Base-by-base conservation (phyloP, 257 asterid genomes). In the Gardenia jasminoides region DNA sequence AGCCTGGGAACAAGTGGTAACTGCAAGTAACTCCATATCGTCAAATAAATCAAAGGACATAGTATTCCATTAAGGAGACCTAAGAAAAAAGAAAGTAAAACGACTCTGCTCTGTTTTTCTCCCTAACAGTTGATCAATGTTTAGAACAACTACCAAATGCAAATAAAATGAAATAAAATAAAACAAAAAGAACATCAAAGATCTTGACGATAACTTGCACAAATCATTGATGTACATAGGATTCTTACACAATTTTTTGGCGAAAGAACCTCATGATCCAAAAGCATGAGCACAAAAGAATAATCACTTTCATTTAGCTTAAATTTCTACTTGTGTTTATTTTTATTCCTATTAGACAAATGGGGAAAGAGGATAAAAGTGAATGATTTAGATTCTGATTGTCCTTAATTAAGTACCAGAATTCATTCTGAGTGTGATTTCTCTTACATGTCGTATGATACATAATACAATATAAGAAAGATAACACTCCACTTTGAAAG, bases 1-100 rank as follows among this genome's bases (percentile, higher is more conserved):
- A 75, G 98, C 97, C 81, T 88, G 90, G 24, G 94, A 83, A 76
- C 94, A 91, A 76, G 90, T 84, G 39, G 97, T 92, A 74, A 94
- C 97, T 92, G 92, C 90, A 86, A 84, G 78, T 77, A 84, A 82
- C 28, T 64, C 24, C 83, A 66, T 39, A 78, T 61, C 15, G 36
- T 81, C 44, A 73, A 77, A 56, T 56, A 12, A 78, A 24, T 19
- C 26, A 22, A 28, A 31, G 22, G 64, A 33, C 36, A 36, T 3
- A 54, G 74, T 16, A 17, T 0, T 11, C 28, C 36, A 26, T 48
- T 8, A 1, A 10, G 10, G 11, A 41, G 4, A 50, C 12, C 67
- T 6, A 24, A 74, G 19, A 30, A 6, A 50, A 74, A 24, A 54
- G 11, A 52, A 10, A 74, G 5, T 28, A 31, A 50, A 71, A 28